phyloP scores from a whole-genome alignment of 495 filamentous ascomycete genomes.

The Podospora sp. region DNA sequence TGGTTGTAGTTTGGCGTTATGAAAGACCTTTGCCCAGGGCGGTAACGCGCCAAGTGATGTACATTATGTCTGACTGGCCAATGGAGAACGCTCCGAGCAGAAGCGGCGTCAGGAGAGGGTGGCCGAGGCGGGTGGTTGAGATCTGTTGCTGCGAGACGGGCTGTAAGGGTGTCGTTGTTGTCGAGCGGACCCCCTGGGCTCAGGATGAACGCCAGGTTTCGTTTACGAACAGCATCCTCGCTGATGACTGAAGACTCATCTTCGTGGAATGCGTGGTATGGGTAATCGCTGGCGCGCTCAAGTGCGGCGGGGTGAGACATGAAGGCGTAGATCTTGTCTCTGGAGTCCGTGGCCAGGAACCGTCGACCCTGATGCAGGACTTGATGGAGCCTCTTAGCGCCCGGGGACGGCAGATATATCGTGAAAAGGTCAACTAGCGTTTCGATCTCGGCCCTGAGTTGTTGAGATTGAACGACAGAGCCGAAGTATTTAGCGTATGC shows the following conservation, averaged over 20 bases:
- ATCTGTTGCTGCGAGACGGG: not conserved
- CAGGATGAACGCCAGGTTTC: not conserved
- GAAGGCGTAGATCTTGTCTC: not conserved
- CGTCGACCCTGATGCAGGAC: not conserved
- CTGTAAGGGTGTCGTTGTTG: not conserved
- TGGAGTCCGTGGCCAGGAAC: not conserved
- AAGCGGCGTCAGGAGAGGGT: not conserved
- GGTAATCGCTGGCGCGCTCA: not conserved
- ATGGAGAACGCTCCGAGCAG: not conserved
- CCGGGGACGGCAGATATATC: not conserved
- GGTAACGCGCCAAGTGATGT: not conserved
- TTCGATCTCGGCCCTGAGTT: not conserved
- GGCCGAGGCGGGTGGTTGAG: not conserved
- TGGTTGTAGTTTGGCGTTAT: conserved; percentile 3
- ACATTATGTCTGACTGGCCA: not conserved
- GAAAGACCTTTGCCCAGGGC: not conserved
- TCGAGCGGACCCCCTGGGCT: not conserved
- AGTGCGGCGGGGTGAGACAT: not conserved
- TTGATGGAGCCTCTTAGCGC: not conserved
- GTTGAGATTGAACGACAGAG: not conserved
- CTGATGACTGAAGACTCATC: not conserved
- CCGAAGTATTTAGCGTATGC: not conserved
- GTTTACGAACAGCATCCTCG: not conserved
- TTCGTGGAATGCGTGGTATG: not conserved
- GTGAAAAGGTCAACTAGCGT: not conserved